Percentiles rank a stretch among this genome's conserved stretches.
Evolutionary conservation across 2,329 filamentous ascomycete genomes (phyloP).

Genomic region (Cryphonectria japonica): DNA sequence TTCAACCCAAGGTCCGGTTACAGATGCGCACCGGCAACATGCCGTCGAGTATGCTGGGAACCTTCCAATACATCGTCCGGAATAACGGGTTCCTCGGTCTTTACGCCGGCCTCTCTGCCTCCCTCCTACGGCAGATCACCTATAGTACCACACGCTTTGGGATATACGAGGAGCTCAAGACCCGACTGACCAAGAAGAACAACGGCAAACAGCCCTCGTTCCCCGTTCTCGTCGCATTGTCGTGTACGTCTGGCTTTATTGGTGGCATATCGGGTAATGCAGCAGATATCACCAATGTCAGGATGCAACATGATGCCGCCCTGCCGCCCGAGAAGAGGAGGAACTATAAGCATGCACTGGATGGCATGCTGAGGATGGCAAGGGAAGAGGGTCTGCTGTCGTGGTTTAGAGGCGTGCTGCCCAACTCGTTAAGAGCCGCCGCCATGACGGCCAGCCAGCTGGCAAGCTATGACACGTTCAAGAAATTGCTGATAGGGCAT

Average conservation of each 20-base stretch:
- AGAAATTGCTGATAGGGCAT: conserved; percentile 67
- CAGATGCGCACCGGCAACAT: conserved; percentile 80
- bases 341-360: conserved; percentile 87
- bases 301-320: conserved; percentile 93
- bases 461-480: conserved; percentile 84
- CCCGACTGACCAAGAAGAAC: conserved; percentile 55
- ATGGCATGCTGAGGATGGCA: conserved; percentile 87
- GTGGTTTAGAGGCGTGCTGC: conserved; percentile 84
- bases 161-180: conserved; percentile 92
- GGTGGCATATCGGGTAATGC: conserved; percentile 92
- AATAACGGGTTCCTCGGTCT: conserved; percentile 78
- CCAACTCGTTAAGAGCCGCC: conserved; percentile 79
- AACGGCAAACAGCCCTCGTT: conserved; percentile 64
- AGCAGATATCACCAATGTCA: conserved; percentile 94
- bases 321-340: conserved; percentile 74
- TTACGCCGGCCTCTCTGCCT: conserved; percentile 90
- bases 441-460: conserved; percentile 87
- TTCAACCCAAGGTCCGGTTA: conserved; percentile 69
- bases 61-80: conserved; percentile 79
- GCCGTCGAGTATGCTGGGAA: conserved; percentile 81
- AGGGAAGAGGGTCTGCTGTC: conserved; percentile 76
- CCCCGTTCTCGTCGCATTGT: conserved; percentile 78
- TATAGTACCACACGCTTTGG: conserved; percentile 97
- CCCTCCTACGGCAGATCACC: conserved; percentile 88
- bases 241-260: conserved; percentile 80